phyloP scores from a whole-genome alignment of 805 yeast genomes.

The Zygotorulaspora sp. region DNA sequence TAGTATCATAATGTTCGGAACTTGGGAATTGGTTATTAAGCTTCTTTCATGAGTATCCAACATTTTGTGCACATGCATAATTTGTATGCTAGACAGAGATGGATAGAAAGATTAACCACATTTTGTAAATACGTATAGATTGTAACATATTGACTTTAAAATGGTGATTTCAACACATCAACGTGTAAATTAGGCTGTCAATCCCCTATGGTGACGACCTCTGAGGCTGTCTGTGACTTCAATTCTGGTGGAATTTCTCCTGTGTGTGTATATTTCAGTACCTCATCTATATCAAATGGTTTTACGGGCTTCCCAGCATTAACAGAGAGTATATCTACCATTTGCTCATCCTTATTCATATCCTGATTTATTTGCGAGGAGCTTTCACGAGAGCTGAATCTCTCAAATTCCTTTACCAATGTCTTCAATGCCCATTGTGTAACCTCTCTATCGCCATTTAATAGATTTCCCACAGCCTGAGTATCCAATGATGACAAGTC shows the following conservation, averaged over 20 bases:
- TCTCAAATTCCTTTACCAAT: constrained; percentile 50
- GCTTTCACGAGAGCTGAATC: constrained; percentile 57
- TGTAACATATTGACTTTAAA: constrained; percentile 2
- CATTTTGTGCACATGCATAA: constrained; percentile 7
- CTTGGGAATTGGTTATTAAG: constrained; percentile 85
- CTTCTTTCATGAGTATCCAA: constrained; percentile 40
- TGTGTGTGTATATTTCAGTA: constrained; percentile 43
- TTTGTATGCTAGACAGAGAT: too few relatives aligned
- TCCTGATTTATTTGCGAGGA: constrained; percentile 42
- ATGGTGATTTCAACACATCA: too few relatives aligned
- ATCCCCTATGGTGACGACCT: constrained; percentile 7
- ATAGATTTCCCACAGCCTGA: constrained; percentile 24
- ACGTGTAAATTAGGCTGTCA: constrained; percentile 1
- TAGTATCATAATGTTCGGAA: constrained; percentile 97
- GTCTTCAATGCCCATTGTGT: constrained; percentile 62
- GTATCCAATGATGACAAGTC: constrained; percentile 24
- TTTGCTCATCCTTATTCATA: constrained; percentile 11
- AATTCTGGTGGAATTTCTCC: constrained; percentile 32
- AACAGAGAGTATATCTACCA: constrained; percentile 16
- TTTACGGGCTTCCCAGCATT: constrained; percentile 22
- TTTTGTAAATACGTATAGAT: constrained; percentile 8
- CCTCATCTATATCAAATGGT: constrained; percentile 37
- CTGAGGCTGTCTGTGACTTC: neutral
- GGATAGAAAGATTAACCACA: too few relatives aligned
- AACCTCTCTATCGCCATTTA: constrained; percentile 54